These are phyloP conservation scores for Plasmodium blacklocki DNA, from an alignment of 169 alveolate species.

Conservation along the genomic window DNA sequence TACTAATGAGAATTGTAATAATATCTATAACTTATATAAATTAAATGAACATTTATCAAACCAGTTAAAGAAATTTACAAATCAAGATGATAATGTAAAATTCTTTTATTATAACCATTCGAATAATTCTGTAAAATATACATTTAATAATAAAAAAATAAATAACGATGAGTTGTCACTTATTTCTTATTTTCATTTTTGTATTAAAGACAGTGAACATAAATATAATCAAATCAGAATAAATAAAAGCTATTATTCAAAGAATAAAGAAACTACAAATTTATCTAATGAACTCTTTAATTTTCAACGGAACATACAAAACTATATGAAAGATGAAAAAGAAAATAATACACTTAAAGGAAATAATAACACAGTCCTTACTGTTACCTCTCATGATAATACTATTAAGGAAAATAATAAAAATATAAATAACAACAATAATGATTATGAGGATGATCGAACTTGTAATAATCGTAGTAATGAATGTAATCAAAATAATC, in stretches of 20 bases:
- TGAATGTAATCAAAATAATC: neutral
- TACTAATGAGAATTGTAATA: constrained; percentile 38
- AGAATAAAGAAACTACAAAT: constrained; percentile 17
- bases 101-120: constrained; percentile 31
- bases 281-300: constrained; percentile 34
- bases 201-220: constrained; percentile 13
- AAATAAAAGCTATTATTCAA: constrained; percentile 12
- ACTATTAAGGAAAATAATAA: neutral
- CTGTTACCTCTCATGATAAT: neutral
- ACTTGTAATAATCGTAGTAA: neutral
- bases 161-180: constrained; percentile 38
- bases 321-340: neutral
- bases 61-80: constrained; percentile 36
- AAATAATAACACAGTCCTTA: neutral
- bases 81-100: constrained; percentile 36
- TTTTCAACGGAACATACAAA: constrained; percentile 6
- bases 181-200: constrained; percentile 33
- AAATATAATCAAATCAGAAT: constrained; percentile 27
- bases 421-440: neutral
- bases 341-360: no score
- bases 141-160: constrained; percentile 56
- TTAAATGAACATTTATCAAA: constrained; percentile 24
- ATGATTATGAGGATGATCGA: neutral
- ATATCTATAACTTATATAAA: constrained; percentile 15
- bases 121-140: constrained; percentile 36